phyloP scores from a whole-genome alignment of 441 rosid genomes.

The Pelargonium citronellum region DNA sequence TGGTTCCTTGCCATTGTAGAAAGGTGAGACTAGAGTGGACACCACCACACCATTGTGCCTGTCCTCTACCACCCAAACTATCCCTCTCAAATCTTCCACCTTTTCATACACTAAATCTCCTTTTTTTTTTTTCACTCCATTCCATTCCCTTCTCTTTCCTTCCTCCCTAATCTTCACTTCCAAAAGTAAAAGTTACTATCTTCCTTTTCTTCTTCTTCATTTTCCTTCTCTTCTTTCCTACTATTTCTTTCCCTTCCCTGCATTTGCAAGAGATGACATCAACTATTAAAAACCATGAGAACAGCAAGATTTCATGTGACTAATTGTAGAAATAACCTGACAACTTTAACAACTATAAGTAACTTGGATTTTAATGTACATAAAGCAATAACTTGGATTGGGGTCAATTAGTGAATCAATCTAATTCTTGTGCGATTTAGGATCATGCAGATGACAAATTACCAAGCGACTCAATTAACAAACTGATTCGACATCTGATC shows the following conservation, averaged over 20 bases:
- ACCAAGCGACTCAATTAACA: no score
- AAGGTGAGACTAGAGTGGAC: conserved; percentile 35
- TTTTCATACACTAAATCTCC: conserved; percentile 26
- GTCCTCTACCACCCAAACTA: conserved; percentile 52
- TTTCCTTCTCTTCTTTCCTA: no score
- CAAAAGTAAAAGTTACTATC: conserved; percentile 36
- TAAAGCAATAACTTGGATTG: no score
- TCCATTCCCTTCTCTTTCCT: conserved; percentile 11
- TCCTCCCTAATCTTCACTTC: conserved; percentile 19
- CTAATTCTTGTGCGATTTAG: no score
- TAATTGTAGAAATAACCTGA: background rate
- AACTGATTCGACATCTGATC: no score
- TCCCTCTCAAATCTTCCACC: conserved; percentile 52
- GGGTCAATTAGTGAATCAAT: no score
- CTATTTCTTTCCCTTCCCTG: conserved; percentile 4
- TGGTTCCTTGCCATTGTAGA: conserved; percentile 29
- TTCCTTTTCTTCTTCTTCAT: conserved; percentile 3
- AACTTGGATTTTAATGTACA: no score
- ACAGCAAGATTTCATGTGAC: background rate
- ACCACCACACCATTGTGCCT: conserved; percentile 38
- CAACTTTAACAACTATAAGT: no score
- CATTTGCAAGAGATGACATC: background rate
- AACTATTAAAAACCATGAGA: background rate
- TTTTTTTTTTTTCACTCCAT: conserved; percentile 16
- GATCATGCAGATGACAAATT: no score